Evolutionary conservation across 2,329 filamentous ascomycete genomes (phyloP), one percentile per base, ranked within the genome.

Genomic region (Clarireedia homoeocarpa): DNA sequence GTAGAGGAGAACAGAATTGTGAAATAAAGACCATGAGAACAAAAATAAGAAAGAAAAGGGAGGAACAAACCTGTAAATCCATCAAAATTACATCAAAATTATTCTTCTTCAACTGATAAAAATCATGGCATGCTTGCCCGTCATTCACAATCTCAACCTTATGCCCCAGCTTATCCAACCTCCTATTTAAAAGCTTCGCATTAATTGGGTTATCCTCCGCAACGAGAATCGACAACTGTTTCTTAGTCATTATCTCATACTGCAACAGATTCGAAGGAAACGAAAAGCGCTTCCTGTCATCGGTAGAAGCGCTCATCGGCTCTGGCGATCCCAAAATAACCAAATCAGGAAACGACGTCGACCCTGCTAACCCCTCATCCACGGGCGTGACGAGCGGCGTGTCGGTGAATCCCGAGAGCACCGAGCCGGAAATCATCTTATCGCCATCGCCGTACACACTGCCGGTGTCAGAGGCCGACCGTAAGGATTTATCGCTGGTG

Each of bases 121-220:
- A 77, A 51, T 78, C 76, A 4, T 88, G 85, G 66, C 91, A 96
- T 65, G 94, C 89, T 66, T 94, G 87, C 6, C 91, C 91, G 60
- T 95, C 95, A 36, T 87, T 78, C 0, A 89, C 89, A 61, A 91
- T 76, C 38, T 80, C 73, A 0, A 92, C 85, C 1, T 78, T 71
- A 61, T 95, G 88, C 0, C 88, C 86, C 1, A 83, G 71, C 65
- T 88, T 91, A 67, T 92, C 86, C 3, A 96, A 71, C 17, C 91
- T 76, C 66, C 94, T 95, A 63, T 83, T 81, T 39, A 95, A 74
- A 48, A 95, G 89, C 57, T 84, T 86, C 71, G 88, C 88, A 64
- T 95, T 95, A 64, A 95, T 84, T 0, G 89, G 89, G 63, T 95
- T 90, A 62, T 96, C 91, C 66, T 95, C 91, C 0, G 91, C 91